Conservation (phyloP, 306 rosid genomes). For the Carpinus fangiana region DNA sequence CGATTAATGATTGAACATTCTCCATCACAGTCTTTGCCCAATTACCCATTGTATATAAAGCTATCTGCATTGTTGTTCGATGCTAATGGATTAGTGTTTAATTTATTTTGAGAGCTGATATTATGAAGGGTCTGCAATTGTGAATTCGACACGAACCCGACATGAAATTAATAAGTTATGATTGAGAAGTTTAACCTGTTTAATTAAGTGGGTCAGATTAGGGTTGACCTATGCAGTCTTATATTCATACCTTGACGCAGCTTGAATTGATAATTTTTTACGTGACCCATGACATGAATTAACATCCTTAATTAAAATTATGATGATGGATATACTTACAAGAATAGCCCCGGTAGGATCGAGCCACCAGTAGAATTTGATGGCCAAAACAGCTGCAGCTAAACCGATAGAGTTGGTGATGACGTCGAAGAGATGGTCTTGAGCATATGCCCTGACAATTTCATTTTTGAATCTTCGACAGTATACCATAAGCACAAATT, state of each 20-base stretch:
- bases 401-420: conserved; percentile 80
- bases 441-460: conserved; percentile 84
- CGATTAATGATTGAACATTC: conserved; percentile 84
- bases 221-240: too few relatives aligned
- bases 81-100: neutral
- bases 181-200: too few relatives aligned
- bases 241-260: too few relatives aligned
- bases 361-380: conserved; percentile 87
- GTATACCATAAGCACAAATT: conserved; percentile 59
- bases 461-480: conserved; percentile 81
- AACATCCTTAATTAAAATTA: neutral
- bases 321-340: conserved; percentile 33
- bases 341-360: conserved; percentile 82
- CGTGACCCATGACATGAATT: too few relatives aligned
- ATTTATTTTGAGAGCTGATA: neutral
- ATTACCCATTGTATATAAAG: conserved; percentile 72
- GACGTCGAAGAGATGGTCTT: conserved; percentile 92
- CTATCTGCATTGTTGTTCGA: conserved; percentile 51
- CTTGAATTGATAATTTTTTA: too few relatives aligned
- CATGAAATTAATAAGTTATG: too few relatives aligned
- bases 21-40: conserved; percentile 92
- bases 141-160: too few relatives aligned
- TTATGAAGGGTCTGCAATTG: too few relatives aligned
- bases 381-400: conserved; percentile 71
- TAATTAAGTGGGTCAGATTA: too few relatives aligned